These are phyloP conservation scores for Candida incommunis DNA, from an alignment of 805 yeast species.

Conservation along the genomic window DNA sequence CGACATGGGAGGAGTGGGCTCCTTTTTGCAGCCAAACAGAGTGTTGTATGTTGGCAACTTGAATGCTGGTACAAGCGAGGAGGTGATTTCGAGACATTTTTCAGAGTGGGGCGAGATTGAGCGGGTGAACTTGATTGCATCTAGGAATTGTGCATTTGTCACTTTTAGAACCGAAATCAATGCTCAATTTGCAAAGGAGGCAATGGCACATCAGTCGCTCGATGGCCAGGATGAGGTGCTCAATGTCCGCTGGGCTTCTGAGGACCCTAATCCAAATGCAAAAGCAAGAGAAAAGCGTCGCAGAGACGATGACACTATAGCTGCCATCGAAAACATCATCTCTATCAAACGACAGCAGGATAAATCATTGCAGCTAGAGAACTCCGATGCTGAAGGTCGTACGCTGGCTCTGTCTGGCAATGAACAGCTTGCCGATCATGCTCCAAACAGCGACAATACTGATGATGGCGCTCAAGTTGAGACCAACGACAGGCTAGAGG, in stretches of 20 bases:
- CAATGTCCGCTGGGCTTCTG: constrained; percentile 76
- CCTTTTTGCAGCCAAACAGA: constrained; percentile 50
- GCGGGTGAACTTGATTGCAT: constrained; percentile 43
- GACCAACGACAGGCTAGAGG: too few species aligned
- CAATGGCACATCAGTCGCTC: constrained; percentile 74
- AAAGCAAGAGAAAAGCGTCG: constrained; percentile 29
- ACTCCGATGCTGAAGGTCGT: too few species aligned
- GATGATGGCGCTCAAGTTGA: too few species aligned
- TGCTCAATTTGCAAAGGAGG: constrained; percentile 94
- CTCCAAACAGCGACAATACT: too few species aligned
- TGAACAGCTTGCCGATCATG: too few species aligned
- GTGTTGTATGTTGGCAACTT: constrained; percentile 65
- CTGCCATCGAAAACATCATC: background rate
- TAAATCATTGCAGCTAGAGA: too few species aligned
- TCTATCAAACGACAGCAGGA: too few species aligned
- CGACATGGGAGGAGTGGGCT: constrained; percentile 92
- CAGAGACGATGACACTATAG: background rate
- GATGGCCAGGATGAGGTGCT: constrained; percentile 53
- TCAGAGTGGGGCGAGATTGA: constrained; percentile 66
- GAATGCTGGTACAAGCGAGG: constrained; percentile 29
- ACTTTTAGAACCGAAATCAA: constrained; percentile 50
- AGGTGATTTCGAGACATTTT: constrained; percentile 35
- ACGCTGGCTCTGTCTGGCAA: too few species aligned
- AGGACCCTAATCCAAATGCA: constrained; percentile 68
- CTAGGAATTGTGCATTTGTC: constrained; percentile 65